Conservation (phyloP, 208 protist genomes). For the Kentomonas sorsogonicus region DNA sequence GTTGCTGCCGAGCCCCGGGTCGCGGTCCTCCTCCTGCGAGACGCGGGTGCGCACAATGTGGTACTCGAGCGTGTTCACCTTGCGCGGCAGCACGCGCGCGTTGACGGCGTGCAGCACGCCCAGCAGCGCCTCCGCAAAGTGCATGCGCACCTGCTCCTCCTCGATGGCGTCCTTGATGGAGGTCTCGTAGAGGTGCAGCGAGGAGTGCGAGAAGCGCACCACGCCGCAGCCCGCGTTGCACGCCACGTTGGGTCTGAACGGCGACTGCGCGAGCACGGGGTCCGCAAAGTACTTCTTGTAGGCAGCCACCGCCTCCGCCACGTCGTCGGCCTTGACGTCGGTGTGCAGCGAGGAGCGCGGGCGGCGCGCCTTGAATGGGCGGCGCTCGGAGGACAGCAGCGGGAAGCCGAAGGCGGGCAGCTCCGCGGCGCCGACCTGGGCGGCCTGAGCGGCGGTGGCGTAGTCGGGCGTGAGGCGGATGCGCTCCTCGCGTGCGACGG, state of each 20-base stretch:
- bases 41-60: slow-evolving; percentile 72
- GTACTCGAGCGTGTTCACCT: slow-evolving; percentile 78
- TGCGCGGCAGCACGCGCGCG: slow-evolving; percentile 46
- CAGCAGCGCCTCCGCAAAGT: slow-evolving; percentile 77
- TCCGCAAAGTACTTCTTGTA: slow-evolving; percentile 61
- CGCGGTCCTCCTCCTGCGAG: slow-evolving; percentile 13
- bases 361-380: slow-evolving; percentile 26
- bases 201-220: slow-evolving; percentile 54
- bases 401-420: slow-evolving; percentile 64
- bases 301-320: slow-evolving; percentile 43
- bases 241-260: slow-evolving; percentile 62
- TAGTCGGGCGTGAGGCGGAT: slow-evolving; percentile 22
- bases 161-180: slow-evolving; percentile 54
- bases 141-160: slow-evolving; percentile 70
- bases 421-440: slow-evolving; percentile 13
- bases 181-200: slow-evolving; percentile 83
- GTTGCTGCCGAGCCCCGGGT: slow-evolving; percentile 32
- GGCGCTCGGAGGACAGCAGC: slow-evolving; percentile 71
- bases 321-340: slow-evolving; percentile 50
- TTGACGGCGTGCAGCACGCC: slow-evolving; percentile 61
- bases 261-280: slow-evolving; percentile 39
- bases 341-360: slow-evolving; percentile 32
- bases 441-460: slow-evolving; percentile 7
- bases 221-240: slow-evolving; percentile 69
- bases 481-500: slow-evolving; percentile 57